phyloP scores from a whole-genome alignment of 805 yeast genomes.

The Priceomyces castillae region DNA sequence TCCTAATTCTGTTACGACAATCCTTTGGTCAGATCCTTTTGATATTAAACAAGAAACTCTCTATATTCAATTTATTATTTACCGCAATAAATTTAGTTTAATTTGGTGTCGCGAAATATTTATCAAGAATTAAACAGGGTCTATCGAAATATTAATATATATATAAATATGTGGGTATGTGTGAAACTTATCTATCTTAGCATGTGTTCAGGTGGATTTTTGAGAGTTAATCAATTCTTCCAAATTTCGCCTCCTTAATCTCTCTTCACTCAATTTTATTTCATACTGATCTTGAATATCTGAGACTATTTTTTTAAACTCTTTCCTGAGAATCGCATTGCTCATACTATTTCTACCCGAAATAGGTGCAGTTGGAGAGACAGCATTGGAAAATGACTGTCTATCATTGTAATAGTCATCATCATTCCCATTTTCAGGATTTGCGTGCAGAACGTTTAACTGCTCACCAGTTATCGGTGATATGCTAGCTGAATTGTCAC shows the following conservation, averaged over 20 bases:
- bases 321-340: constrained; percentile 60
- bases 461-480: constrained; percentile 14
- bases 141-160: too few relatives aligned
- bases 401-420: constrained; percentile 20
- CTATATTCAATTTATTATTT: too few relatives aligned
- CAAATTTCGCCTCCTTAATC: constrained; percentile 47
- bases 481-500: not conserved
- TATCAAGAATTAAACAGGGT: too few relatives aligned
- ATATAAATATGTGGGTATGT: too few relatives aligned
- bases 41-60: too few relatives aligned
- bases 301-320: constrained; percentile 62
- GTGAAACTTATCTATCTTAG: too few relatives aligned
- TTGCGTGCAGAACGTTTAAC: not conserved
- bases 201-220: too few relatives aligned
- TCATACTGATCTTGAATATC: constrained; percentile 64
- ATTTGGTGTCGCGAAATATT: too few relatives aligned
- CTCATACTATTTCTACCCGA: constrained; percentile 27
- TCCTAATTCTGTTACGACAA: too few relatives aligned
- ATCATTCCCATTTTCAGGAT: constrained; percentile 4
- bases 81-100: not conserved
- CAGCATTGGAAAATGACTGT: constrained; percentile 11
- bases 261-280: constrained; percentile 54
- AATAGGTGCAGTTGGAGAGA: constrained; percentile 16
- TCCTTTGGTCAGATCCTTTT: too few relatives aligned
- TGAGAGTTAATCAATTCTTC: constrained; percentile 18